phyloP scores from a whole-genome alignment of 371 early-diverging fungal genomes.

The Entomophthora muscae region DNA sequence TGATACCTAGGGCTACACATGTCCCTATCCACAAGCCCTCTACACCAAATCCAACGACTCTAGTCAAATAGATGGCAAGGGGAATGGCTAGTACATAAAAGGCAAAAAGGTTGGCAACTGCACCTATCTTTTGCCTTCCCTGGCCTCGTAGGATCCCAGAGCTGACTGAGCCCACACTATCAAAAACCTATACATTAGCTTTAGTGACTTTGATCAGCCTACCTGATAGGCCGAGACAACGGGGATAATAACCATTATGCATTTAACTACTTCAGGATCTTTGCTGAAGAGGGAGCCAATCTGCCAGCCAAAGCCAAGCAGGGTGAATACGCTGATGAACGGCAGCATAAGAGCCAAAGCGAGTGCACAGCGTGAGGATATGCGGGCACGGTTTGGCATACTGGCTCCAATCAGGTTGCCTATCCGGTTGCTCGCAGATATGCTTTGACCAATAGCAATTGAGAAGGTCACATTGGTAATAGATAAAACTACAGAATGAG shows the following conservation, averaged over 20 bases:
- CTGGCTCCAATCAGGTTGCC: constrained; percentile 47
- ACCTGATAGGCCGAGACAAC: constrained; percentile 60
- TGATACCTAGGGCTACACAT: constrained; percentile 1
- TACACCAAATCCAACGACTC: neutral
- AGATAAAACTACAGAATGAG: constrained; percentile 63
- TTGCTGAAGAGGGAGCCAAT: constrained; percentile 36
- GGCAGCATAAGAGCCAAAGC: constrained; percentile 24
- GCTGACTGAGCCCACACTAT: neutral
- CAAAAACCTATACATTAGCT: neutral
- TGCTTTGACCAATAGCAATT: constrained; percentile 29
- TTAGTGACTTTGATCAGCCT: constrained; percentile 14
- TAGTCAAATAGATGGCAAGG: neutral
- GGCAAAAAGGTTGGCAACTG: constrained; percentile 5
- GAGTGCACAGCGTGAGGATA: constrained; percentile 20
- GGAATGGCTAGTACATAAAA: constrained; percentile 7
- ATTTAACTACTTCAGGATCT: constrained; percentile 40
- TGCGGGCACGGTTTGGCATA: constrained; percentile 15
- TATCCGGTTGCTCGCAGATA: constrained; percentile 55
- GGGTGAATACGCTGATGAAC: constrained; percentile 17
- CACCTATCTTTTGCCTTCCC: constrained; percentile 4
- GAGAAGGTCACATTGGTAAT: constrained; percentile 47
- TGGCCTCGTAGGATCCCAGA: constrained; percentile 5
- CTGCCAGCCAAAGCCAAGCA: constrained; percentile 15
- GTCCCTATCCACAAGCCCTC: constrained; percentile 4
- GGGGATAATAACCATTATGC: constrained; percentile 54